Percentiles rank a stretch among this genome's conserved stretches.
These are phyloP conservation scores for Leucocoprinus leucothites DNA, from an alignment of 768 basidiomycete species.

Conservation along the genomic window DNA sequence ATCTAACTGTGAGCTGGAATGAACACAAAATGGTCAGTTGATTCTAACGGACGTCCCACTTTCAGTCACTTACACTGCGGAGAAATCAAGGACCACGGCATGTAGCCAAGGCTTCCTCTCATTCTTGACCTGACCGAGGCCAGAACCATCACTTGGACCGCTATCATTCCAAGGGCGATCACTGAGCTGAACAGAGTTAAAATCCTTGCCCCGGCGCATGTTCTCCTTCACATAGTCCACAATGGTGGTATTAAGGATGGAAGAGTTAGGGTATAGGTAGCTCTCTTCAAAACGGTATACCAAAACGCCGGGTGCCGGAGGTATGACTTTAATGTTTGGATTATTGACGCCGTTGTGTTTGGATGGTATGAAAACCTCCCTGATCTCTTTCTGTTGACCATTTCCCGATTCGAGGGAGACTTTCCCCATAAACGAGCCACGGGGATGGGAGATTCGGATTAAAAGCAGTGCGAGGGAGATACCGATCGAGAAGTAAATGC, in stretches of 20 bases:
- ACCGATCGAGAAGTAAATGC: slow-evolving; percentile 85
- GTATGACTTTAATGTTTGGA: slow-evolving; percentile 64
- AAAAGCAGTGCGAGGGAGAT: slow-evolving; percentile 79
- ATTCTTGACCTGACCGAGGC: slow-evolving; percentile 47
- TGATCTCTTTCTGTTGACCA: slow-evolving; percentile 33
- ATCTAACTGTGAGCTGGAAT: slow-evolving; percentile 75
- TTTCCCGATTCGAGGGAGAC: slow-evolving; percentile 54
- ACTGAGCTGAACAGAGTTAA: slow-evolving; percentile 52
- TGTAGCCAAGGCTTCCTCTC: slow-evolving; percentile 62
- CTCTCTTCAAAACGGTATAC: slow-evolving; percentile 93
- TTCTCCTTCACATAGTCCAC: slow-evolving; percentile 79
- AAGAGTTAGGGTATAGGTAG: slow-evolving; percentile 81
- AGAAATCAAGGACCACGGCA: slow-evolving; percentile 91
- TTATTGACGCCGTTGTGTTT: slow-evolving; percentile 59
- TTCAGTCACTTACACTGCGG: slow-evolving; percentile 56
- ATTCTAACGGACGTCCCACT: background rate
- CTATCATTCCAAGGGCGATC: slow-evolving; percentile 97
- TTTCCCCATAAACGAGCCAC: slow-evolving; percentile 88
- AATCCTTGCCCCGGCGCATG: slow-evolving; percentile 75
- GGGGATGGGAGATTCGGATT: slow-evolving; percentile 82
- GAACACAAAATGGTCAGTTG: background rate
- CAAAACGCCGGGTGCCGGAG: slow-evolving; percentile 83
- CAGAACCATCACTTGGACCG: slow-evolving; percentile 55
- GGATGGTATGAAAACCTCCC: slow-evolving; percentile 86
- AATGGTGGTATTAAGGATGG: slow-evolving; percentile 63